These are phyloP conservation scores for Schrenkiella parvula DNA, from an alignment of 345 rosid genomes.

Conservation along the genomic window DNA sequence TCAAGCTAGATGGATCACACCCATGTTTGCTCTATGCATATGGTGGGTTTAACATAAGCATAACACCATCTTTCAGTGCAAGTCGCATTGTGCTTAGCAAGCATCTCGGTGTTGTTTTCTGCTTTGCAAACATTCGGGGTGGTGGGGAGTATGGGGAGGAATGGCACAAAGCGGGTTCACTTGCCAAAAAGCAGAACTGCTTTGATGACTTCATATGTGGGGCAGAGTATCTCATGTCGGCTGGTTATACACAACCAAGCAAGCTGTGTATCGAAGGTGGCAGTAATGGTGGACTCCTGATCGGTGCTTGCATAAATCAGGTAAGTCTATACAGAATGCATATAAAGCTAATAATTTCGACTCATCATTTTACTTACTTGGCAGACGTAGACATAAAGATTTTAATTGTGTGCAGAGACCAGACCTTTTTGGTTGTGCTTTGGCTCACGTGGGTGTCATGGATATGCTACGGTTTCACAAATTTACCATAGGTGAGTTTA, in stretches of 20 bases:
- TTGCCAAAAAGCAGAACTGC: too few species aligned
- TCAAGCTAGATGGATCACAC: conserved; percentile 72
- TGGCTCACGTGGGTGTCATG: conserved; percentile 24
- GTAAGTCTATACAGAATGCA: neutral
- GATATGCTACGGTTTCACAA: conserved; percentile 54
- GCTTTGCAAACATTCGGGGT: conserved; percentile 87
- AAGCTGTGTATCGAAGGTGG: too few species aligned
- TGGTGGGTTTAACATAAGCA: conserved; percentile 81
- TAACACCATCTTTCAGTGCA: conserved; percentile 77
- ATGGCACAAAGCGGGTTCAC: conserved; percentile 48
- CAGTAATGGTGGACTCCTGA: conserved; percentile 30
- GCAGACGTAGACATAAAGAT: neutral
- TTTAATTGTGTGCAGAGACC: conserved; percentile 59
- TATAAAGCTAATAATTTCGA: too few species aligned
- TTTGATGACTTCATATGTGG: too few species aligned
- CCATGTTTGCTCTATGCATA: conserved; percentile 89
- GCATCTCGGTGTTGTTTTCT: conserved; percentile 72
- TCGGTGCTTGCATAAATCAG: too few species aligned
- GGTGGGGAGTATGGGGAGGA: conserved; percentile 99
- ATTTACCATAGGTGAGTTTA: neutral
- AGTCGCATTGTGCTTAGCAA: conserved; percentile 59
- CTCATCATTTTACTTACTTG: neutral
- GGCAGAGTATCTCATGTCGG: conserved; percentile 50
- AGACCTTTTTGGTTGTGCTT: conserved; percentile 77
- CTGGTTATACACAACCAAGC: conserved; percentile 71